phyloP scores from a whole-genome alignment of 1,284 basidiomycete species.

The Mycosarcoma maydis region DNA sequence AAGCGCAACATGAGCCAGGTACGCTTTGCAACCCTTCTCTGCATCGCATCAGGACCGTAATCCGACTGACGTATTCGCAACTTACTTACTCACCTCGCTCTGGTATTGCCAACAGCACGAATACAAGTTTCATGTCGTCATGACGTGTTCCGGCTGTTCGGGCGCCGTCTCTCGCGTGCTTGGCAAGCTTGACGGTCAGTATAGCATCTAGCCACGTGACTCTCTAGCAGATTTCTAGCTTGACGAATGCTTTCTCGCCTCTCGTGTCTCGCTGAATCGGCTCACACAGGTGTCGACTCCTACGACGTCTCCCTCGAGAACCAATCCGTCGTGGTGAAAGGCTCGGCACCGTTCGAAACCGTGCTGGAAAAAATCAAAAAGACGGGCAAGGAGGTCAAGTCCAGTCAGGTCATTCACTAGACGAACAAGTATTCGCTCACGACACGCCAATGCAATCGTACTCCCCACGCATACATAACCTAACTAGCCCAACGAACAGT shows the following conservation, averaged over 20 bases:
- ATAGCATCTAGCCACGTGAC: no score
- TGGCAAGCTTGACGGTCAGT: constrained; percentile 75
- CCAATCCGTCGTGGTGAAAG: constrained; percentile 78
- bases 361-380: constrained; percentile 81
- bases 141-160: constrained; percentile 84
- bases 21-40: no score
- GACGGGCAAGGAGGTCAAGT: constrained; percentile 80
- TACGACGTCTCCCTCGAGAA: constrained; percentile 74
- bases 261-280: not conserved
- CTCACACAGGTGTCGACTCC: constrained; percentile 43
- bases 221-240: no score
- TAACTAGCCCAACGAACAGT: no score
- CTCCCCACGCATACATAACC: no score
- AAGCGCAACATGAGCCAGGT: constrained; percentile 15
- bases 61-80: no score
- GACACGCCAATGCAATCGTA: not conserved
- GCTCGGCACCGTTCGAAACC: constrained; percentile 74
- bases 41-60: no score
- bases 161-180: constrained; percentile 80
- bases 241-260: no score
- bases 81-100: no score
- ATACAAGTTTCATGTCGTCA: constrained; percentile 77
- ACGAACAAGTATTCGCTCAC: not conserved
- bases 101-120: constrained; percentile 46
- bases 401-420: constrained; percentile 38